Evolutionary conservation across 73 alveolate genomes (phyloP), one percentile per base, ranked within the genome.

Genomic region (Diophrys appendiculata): DNA sequence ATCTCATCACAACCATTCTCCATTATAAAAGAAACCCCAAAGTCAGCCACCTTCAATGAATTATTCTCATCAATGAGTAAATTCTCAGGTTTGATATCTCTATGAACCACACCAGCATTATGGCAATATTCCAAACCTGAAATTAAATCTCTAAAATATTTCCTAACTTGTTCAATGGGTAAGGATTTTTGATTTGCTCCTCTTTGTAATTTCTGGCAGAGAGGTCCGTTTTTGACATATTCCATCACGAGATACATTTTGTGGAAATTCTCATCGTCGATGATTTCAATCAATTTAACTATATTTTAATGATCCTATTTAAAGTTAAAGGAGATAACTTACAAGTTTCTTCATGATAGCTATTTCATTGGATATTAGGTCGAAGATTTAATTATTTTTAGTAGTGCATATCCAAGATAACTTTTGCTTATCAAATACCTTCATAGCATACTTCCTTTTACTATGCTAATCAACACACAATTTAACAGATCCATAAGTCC

Each of bases 51-150:
- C 71, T 90, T 93, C 2, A 93, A 71, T 23, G 78, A 78, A 54
- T 87, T 84, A 52, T 72, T 68, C 69, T 87, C 85, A 76, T 93
- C 93, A 29, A 93, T 78, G 77, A 93, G 79, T 67, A 93, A 70
- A 84, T 93, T 93, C 76, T 93, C 98, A 0, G 98, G 98, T 78
- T 93, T 93, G 32, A 93, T 84, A 79, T 93, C 98, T 78, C 98
- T 53, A 86, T 93, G 98, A 27, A 90, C 85, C 28, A 93, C 90
- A 27, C 90, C 89, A 0, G 74, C 81, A 31, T 79, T 80, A 78
- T 85, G 93, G 32, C 86, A 53, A 43, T 78, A 85, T 35, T 78
- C 86, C 22, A 85, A 0, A 0, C 86, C 93, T 2, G 68, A 8
- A 52, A 85, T 26, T 29, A 85, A 25, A 52, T 85, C 88, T 56